Evolutionary conservation across 176 grass and related monocot genomes (phyloP).

Genomic region (Musa troglodytarum): DNA sequence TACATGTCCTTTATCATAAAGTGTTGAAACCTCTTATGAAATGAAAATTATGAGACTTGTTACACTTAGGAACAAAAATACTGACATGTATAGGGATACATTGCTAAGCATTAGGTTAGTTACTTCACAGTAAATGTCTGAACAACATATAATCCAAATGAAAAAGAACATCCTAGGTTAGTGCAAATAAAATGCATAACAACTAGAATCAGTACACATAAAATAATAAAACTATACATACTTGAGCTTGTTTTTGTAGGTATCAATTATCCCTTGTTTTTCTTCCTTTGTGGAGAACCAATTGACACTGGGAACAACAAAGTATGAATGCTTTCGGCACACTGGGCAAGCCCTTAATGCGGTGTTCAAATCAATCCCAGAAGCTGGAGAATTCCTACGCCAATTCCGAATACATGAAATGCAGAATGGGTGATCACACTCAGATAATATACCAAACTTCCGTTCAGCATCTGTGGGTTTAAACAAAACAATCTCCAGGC

Average conservation of each 20-base stretch:
- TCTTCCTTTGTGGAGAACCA: slow-evolving; percentile 83
- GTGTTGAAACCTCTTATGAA: too few species aligned
- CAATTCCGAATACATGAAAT: slow-evolving; percentile 85
- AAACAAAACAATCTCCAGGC: slow-evolving; percentile 71
- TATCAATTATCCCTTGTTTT: slow-evolving; percentile 69
- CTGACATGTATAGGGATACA: too few species aligned
- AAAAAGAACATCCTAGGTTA: background rate
- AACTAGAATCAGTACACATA: background rate
- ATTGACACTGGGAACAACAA: slow-evolving; percentile 66
- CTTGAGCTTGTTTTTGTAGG: slow-evolving; percentile 78
- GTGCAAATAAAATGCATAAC: background rate
- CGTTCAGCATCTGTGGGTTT: slow-evolving; percentile 57
- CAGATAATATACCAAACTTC: slow-evolving; percentile 75
- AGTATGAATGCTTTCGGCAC: slow-evolving; percentile 61
- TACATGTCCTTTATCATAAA: too few species aligned
- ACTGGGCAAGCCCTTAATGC: slow-evolving; percentile 77
- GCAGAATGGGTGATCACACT: slow-evolving; percentile 88
- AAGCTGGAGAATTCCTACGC: slow-evolving; percentile 65
- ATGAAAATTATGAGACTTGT: too few species aligned
- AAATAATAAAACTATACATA: background rate
- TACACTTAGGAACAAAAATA: too few species aligned
- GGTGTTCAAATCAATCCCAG: slow-evolving; percentile 73
- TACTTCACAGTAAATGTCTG: too few species aligned
- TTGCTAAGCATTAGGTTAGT: too few species aligned
- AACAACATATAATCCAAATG: too few species aligned